Base-by-base conservation (phyloP, 2,329 filamentous ascomycete genomes). In the Phyllosticta citriasiana region DNA sequence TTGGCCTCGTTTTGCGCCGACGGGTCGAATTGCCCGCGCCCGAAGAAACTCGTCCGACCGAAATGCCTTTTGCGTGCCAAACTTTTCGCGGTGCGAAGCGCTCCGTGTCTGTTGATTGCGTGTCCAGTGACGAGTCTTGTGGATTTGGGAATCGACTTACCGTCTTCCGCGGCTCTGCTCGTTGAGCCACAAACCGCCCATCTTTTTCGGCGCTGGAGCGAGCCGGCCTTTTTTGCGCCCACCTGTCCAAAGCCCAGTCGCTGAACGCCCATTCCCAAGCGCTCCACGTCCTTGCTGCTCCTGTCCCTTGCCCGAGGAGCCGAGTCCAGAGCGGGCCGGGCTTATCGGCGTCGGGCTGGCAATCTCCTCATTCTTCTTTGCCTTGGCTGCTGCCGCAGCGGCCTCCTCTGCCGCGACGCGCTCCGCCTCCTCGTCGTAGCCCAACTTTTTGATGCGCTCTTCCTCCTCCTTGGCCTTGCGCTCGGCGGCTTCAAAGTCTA, bases 41-140 rank as follows among this genome's bases (percentile, higher is more conserved):
- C 91, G 72, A 99, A 99, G 81, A 96, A 96, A 99, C 73, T 99
- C 94, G 73, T 99, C 94, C 0, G 92, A 97, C 0, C 91, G 97
- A 67, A 99, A 99, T 67, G 89, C 89, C 80, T 97, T 97, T 74
- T 99, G 94, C 53, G 76, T 77, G 63, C 92, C 93, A 70, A 99
- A 99, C 75, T 96, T 96, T 70, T 84, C 79, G 69, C 89, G 88
- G 88, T 5, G 92, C 91, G 71, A 90, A 95, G 70, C 84, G 86
- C 69, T 97, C 85, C 60, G 88, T 86, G 33, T 62, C 60, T 59
- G 40, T 7, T 16, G 22, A 4, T 14, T 14, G 19, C 19, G 8
- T 10, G 14, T 3, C 3, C 3, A 33, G 30, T 22, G 9, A 10
- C 54, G 8, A 4, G 33, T 40, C 10, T 40, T 2, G 4, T 6